Conservation (phyloP, 1,139 yeast species). For the Nakaseomyces kungkrabaensis region DNA sequence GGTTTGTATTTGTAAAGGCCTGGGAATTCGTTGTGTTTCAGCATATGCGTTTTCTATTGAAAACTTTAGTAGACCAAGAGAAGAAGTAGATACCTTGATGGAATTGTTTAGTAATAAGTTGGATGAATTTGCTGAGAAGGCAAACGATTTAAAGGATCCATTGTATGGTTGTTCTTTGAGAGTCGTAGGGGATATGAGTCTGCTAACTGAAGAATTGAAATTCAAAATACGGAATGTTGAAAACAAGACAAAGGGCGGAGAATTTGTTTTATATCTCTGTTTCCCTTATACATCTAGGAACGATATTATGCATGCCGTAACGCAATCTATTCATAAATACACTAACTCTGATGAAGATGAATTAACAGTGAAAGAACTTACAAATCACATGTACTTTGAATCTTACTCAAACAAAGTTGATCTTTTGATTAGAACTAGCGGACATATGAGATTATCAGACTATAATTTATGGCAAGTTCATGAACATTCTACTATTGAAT, state of each 20-base stretch:
- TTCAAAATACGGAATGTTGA: conserved; percentile 53
- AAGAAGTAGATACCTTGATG: conserved; percentile 78
- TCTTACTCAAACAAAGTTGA: conserved; percentile 63
- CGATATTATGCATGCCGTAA: conserved; percentile 67
- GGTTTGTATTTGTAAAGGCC: conserved; percentile 31
- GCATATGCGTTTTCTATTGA: conserved; percentile 94
- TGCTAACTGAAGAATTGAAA: conserved; percentile 61
- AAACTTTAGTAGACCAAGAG: conserved; percentile 72
- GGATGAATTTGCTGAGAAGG: conserved; percentile 25
- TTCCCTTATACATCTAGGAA: conserved; percentile 93
- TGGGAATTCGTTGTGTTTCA: conserved; percentile 72
- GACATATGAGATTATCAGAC: conserved; percentile 77
- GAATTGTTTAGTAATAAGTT: conserved; percentile 64
- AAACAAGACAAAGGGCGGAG: conserved; percentile 42
- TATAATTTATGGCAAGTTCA: conserved; percentile 79
- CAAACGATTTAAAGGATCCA: conserved; percentile 41
- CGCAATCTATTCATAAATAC: conserved; percentile 33
- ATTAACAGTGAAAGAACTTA: conserved; percentile 35
- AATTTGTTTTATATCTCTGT: conserved; percentile 66
- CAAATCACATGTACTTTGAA: conserved; percentile 49
- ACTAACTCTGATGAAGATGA: conserved; percentile 26
- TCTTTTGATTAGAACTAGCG: conserved; percentile 73
- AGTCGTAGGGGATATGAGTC: conserved; percentile 59
- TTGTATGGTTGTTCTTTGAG: conserved; percentile 41
- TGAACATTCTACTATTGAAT: conserved; percentile 61